A percentile compares a stretch with the other conserved stretches of the same genome.
Evolutionary conservation across 2,329 filamentous ascomycete genomes (phyloP).

Genomic region (Neopestalotiopsis rosae): DNA sequence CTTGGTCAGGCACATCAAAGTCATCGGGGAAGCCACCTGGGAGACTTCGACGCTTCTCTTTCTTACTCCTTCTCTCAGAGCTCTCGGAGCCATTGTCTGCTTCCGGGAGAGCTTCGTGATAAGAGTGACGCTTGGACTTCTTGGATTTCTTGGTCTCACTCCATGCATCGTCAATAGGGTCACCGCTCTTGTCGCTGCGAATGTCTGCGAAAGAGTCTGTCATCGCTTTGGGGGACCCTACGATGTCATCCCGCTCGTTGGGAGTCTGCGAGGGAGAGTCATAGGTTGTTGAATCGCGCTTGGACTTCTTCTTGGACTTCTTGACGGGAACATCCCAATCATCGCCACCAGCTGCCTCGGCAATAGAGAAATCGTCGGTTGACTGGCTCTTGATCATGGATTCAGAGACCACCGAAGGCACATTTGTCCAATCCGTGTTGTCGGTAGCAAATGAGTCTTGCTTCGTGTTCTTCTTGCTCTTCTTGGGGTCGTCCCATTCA

Average conservation of each 20-base stretch:
- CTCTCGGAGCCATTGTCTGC: constrained; percentile 27
- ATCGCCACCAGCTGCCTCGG: constrained; percentile 25
- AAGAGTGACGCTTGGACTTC: constrained; percentile 23
- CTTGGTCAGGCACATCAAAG: constrained; percentile 40
- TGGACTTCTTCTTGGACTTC: constrained; percentile 42
- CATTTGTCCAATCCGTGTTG: constrained; percentile 12
- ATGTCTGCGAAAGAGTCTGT: constrained; percentile 35
- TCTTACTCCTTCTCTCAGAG: constrained; percentile 40
- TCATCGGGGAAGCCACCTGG: constrained; percentile 38
- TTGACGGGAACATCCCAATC: constrained; percentile 34
- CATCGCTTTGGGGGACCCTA: constrained; percentile 50
- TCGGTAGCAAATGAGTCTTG: constrained; percentile 19
- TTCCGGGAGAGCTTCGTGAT: constrained; percentile 25
- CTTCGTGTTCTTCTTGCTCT: constrained; percentile 35
- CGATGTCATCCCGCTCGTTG: constrained; percentile 39
- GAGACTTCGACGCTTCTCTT: constrained; percentile 43
- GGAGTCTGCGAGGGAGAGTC: constrained; percentile 36
- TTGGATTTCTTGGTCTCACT: constrained; percentile 40
- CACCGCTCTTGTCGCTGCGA: constrained; percentile 29
- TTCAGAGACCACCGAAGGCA: constrained; percentile 11
- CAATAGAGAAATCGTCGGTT: constrained; percentile 20
- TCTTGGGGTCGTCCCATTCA: constrained; percentile 40
- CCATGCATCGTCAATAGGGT: constrained; percentile 40
- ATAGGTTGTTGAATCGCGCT: constrained; percentile 32
- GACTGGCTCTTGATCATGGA: constrained; percentile 10